Base-by-base conservation (phyloP, 192 early-diverging fungal species). In the Kickxella alabastrina region DNA sequence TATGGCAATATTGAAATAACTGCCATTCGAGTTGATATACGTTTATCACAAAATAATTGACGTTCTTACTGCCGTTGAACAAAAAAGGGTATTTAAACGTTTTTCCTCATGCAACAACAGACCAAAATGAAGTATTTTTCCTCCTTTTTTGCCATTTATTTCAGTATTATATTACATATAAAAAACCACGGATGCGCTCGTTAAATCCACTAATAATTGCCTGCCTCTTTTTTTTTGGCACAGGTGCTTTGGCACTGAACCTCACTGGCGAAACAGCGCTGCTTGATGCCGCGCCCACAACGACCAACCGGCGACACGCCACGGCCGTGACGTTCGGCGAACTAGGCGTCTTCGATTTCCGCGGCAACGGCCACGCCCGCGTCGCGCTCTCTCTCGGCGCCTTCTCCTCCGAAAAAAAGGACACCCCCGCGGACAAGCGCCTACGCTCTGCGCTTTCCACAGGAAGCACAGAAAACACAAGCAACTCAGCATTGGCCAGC, bases 271-370 rank as follows among this genome's bases (percentile, higher is more conserved):
- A 72, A 18, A 72, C 68, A 4, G 68, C 62, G n/a, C 49, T 72
- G 14, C 49, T 72, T 0, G 68, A 72, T 21, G 68, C 68, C 3
- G 68, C 68, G 18, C 68, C 68, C 4, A 40, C 56, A 3, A 46
- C 50, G 4, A 38, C 68, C 4, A 59, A 59, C 21, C 51, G 46
- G 23, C 60, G 57, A 15, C 68, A 59, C 44, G 53, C 68, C 13
- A 60, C 68, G 3, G 50, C 62, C 0, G 68, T 72, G 19, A 72
- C 68, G 14, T 65, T 72, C 27, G 68, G 62, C 23, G 68, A 72
- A 35, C 68, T 72, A 4, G 68, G 68, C 0, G 62, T 62, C 21
- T 72, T 72, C 57, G 68, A 72, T 32, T 72, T 72, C 42, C 56
- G 62, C 31, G 68, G 68, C 39, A 62, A 72, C 34, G 68, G 68